Conservation (phyloP, 2,329 filamentous ascomycete species). For the Paraphaeosphaeria sporulosa region DNA sequence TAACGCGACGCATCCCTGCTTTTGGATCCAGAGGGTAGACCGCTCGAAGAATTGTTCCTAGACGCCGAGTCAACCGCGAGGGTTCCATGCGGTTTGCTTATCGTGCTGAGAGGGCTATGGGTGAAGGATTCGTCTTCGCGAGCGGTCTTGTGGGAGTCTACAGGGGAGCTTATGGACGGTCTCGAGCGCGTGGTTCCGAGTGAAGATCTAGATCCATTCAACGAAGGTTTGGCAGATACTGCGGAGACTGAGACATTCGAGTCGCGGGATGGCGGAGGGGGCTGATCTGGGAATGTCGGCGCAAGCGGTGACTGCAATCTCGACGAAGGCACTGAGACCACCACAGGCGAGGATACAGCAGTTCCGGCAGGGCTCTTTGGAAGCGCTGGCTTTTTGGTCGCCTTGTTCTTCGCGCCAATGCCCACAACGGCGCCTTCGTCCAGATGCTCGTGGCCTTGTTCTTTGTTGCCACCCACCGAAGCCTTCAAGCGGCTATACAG, state of each 20-base stretch:
- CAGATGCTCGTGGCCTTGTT: slow-evolving; percentile 45
- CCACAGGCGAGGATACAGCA: slow-evolving; percentile 45
- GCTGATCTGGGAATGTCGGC: slow-evolving; percentile 44
- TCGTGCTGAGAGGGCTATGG: slow-evolving; percentile 36
- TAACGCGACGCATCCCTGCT: slow-evolving; percentile 30
- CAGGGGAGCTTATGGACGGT: slow-evolving; percentile 32
- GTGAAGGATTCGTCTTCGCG: slow-evolving; percentile 37
- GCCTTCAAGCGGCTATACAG: slow-evolving; percentile 86
- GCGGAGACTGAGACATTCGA: slow-evolving; percentile 41
- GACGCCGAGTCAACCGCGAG: slow-evolving; percentile 25
- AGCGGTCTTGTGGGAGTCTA: slow-evolving; percentile 28
- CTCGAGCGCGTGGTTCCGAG: slow-evolving; percentile 39
- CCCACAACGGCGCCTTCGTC: slow-evolving; percentile 34
- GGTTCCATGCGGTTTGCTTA: slow-evolving; percentile 30
- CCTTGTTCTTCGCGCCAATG: slow-evolving; percentile 30
- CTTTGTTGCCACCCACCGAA: slow-evolving; percentile 76
- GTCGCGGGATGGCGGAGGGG: slow-evolving; percentile 42
- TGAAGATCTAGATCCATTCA: slow-evolving; percentile 41
- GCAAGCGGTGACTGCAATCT: slow-evolving; percentile 50
- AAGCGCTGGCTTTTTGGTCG: slow-evolving; percentile 18
- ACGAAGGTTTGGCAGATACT: slow-evolving; percentile 39
- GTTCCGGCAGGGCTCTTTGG: slow-evolving; percentile 40
- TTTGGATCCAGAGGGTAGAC: slow-evolving; percentile 20
- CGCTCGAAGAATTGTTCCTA: slow-evolving; percentile 24
- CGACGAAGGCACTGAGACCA: slow-evolving; percentile 46